Base-by-base conservation (phyloP, 2,329 filamentous ascomycete genomes). In the Aureobasidium vineae region DNA sequence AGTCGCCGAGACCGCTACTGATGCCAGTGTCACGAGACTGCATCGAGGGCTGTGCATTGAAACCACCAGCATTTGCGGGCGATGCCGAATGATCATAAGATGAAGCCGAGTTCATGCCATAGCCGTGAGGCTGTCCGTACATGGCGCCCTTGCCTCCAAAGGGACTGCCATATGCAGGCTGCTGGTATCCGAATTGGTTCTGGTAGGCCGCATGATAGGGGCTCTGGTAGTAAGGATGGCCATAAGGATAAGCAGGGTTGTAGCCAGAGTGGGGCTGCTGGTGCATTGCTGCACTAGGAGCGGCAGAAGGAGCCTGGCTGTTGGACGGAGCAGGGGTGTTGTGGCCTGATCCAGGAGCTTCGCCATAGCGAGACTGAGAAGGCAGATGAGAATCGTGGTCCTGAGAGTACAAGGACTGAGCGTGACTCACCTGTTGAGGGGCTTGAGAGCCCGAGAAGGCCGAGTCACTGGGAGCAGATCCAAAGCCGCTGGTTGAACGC, bases 301-400 rank as follows among this genome's bases (percentile, higher is more conserved):
- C 67, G 23, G 79, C 80, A 65, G 79, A 78, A 70, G 85, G 84
- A 67, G 84, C 83, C 63, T 78, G 81, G 67, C 83, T 83, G 68
- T 86, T 77, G 47, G 88, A 84, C 33, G 93, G 92, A 80, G 96
- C 95, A 41, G 94, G 93, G 2, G 93, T 97, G 73, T 90, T 94
- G 77, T 95, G 90, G 52, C 92, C 94, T 76, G 92, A 97, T 80
- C 89, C 92, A 73, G 92, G 90, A 69, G 86, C 85, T 65, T 96
- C 92, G 69, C 86, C 84, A 73, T 88, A 89, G 71, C 88, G 89
- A 76, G 87, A 90, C 76, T 92, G 92, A 84, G 70, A 70, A 68
- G 72, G 70, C 49, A 70, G 45, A 19, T 53, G 19, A 56, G 57
- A 21, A 41, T 50, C 59, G 16, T 52, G 45, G 11, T 41, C 41